Base-by-base conservation (phyloP, 345 rosid genomes). In the Murraya koenigii region DNA sequence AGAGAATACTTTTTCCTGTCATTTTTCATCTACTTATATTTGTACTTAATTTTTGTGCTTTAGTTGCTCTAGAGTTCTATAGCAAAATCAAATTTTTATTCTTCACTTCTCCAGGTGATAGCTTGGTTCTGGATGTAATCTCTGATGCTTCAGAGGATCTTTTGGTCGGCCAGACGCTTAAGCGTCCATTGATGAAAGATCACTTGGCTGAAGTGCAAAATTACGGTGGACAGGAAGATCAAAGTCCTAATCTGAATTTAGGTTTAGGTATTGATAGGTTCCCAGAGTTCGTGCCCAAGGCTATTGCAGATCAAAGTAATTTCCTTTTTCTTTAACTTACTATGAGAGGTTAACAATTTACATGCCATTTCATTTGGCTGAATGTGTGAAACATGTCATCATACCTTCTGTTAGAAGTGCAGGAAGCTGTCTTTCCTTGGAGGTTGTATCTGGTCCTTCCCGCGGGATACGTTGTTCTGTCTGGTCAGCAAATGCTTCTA, bases 391-490 rank as follows among this genome's bases (percentile, higher is more conserved):
- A 65, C 89, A 81, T 75, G 84, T 87, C 75, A 84, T 83, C 84
- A 82, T 85, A 87, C 77, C 74, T 75, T 89, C 83, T 85, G 84
- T 90, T 94, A 90, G 85, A 90, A 90, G 83, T 97, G 97, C 99
- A 94, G 99, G 92, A 85, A 92, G 93, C 82, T 91, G 93, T 84
- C 89, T 97, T 77, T 89, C 88, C 69, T 83, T 97, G 88, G 97
- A 94, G 85, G 93, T 94, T 82, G 84, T 91, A 67, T 88, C 97
- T 5, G 98, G 99, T 85, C 97, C 99, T 86, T 80, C 97, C 82
- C 30, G 71, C 62, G 97, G 98, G 76, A 86, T 86, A 67, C 84
- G 73, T 14, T 85, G 80, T 87, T 86, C 87, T 66, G 82, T 89
- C 55, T 79, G 78, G 78, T 94, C 98, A 83, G 78, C 84, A 81